Percentiles rank a stretch among this genome's conserved stretches.
Evolutionary conservation across 2,329 filamentous ascomycete genomes (phyloP).

Genomic region (Graphilbum fragrans): DNA sequence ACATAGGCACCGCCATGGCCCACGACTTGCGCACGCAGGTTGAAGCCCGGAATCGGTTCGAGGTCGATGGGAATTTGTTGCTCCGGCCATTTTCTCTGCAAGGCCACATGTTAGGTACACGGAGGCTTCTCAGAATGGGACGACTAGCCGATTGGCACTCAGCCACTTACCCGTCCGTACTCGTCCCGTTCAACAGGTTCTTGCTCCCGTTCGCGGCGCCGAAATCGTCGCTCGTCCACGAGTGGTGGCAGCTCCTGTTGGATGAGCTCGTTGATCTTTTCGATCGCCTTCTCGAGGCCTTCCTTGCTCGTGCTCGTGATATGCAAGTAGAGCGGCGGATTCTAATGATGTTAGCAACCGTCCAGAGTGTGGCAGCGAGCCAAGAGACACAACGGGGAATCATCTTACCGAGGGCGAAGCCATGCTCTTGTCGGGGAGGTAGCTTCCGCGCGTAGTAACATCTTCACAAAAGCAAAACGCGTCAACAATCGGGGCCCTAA

Average conservation of each 20-base stretch:
- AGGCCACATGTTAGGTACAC: conserved; percentile 6
- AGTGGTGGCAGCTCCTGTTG: conserved; percentile 90
- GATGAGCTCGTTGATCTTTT: conserved; percentile 88
- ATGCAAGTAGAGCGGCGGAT: conserved; percentile 87
- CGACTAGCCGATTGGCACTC: neutral
- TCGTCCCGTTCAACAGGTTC: conserved; percentile 68
- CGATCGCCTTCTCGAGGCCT: conserved; percentile 79
- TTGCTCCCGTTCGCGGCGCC: conserved; percentile 57
- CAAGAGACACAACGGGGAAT: too few species aligned
- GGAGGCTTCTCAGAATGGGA: neutral
- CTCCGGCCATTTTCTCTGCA: conserved; percentile 89
- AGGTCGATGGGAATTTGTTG: conserved; percentile 86
- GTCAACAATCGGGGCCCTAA: neutral
- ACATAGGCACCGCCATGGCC: conserved; percentile 91
- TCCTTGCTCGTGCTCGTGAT: conserved; percentile 86
- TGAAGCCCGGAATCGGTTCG: conserved; percentile 88
- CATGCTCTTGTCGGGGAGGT: conserved; percentile 97
- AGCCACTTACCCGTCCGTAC: conserved; percentile 59
- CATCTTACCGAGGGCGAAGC: conserved; percentile 74
- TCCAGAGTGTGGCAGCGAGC: too few species aligned
- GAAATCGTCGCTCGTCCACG: conserved; percentile 87
- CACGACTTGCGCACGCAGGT: conserved; percentile 89
- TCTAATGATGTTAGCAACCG: too few species aligned
- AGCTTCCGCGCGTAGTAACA: conserved; percentile 36
- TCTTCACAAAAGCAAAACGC: neutral